Evolutionary conservation across 2,329 filamentous ascomycete genomes (phyloP).

Genomic region (Teratosphaeriaceae sp.): DNA sequence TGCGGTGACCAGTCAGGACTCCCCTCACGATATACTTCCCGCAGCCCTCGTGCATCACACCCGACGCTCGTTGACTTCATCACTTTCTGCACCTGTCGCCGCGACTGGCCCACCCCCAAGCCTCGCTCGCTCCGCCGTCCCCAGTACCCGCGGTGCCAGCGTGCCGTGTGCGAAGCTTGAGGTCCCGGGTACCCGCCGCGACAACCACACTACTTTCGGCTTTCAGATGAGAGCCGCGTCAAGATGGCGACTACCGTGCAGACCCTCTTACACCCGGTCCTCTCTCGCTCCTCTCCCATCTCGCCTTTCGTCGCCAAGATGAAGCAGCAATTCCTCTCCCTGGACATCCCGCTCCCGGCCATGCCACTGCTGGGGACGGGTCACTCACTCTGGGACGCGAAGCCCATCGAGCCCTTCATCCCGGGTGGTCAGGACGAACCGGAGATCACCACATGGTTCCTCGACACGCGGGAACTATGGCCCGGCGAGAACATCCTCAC

Average conservation of each 20-base stretch:
- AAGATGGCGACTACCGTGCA: conserved; percentile 3
- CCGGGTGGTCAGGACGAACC: conserved; percentile 9
- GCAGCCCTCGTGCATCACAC: background rate
- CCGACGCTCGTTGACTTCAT: conserved; percentile 3
- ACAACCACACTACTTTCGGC: background rate
- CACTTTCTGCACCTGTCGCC: background rate
- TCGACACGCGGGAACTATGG: conserved; percentile 44
- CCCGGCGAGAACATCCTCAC: conserved; percentile 38
- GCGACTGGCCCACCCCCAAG: background rate
- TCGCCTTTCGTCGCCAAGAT: conserved; percentile 12
- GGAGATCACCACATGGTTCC: conserved; percentile 41
- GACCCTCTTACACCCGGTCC: background rate
- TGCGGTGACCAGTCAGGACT: background rate
- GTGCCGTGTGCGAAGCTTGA: background rate
- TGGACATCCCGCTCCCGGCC: conserved; percentile 12
- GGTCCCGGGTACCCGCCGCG: background rate
- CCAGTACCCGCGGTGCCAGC: background rate
- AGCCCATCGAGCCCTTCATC: background rate
- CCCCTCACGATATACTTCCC: conserved; percentile 1
- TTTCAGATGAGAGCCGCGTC: background rate
- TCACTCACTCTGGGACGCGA: conserved; percentile 1
- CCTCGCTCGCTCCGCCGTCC: background rate
- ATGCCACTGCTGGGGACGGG: conserved; percentile 4
- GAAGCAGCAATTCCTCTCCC: conserved; percentile 14
- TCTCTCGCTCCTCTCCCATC: conserved; percentile 2